These are phyloP conservation scores for Nemophila menziesii DNA, from an alignment of 257 asterid genomes.

Conservation along the genomic window DNA sequence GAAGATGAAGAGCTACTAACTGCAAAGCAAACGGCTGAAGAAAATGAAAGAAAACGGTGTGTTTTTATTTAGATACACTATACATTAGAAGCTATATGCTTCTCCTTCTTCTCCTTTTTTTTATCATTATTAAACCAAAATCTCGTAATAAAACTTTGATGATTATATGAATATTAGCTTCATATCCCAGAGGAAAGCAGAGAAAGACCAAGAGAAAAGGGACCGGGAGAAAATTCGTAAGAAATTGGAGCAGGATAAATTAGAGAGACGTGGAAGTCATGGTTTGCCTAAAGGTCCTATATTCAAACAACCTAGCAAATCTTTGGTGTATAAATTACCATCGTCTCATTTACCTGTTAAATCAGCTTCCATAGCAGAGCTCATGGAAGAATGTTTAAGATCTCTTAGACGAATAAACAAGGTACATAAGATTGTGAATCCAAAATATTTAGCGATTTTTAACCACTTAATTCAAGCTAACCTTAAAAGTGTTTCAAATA, in stretches of 20 bases:
- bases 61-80: constrained; percentile 2
- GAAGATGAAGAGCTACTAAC: constrained; percentile 38
- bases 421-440: constrained; percentile 26
- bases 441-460: not conserved
- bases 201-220: constrained; percentile 53
- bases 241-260: constrained; percentile 67
- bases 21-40: constrained; percentile 46
- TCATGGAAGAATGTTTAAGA: constrained; percentile 56
- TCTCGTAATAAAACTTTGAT: too few species aligned
- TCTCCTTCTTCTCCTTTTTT: not conserved
- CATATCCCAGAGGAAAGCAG: constrained; percentile 36
- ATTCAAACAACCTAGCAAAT: constrained; percentile 16
- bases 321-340: constrained; percentile 11
- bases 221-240: constrained; percentile 54
- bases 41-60: constrained; percentile 52
- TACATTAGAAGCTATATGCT: not conserved
- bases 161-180: constrained; percentile 19
- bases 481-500: not conserved
- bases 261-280: constrained; percentile 33
- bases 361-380: constrained; percentile 21
- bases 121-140: too few species aligned
- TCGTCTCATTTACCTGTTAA: constrained; percentile 19
- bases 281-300: constrained; percentile 23
- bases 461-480: not conserved
- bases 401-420: constrained; percentile 46